A percentile compares a stretch with the other conserved stretches of the same genome.
Evolutionary conservation across 345 rosid genomes (phyloP).

Genomic region (Eucalyptus sp.): DNA sequence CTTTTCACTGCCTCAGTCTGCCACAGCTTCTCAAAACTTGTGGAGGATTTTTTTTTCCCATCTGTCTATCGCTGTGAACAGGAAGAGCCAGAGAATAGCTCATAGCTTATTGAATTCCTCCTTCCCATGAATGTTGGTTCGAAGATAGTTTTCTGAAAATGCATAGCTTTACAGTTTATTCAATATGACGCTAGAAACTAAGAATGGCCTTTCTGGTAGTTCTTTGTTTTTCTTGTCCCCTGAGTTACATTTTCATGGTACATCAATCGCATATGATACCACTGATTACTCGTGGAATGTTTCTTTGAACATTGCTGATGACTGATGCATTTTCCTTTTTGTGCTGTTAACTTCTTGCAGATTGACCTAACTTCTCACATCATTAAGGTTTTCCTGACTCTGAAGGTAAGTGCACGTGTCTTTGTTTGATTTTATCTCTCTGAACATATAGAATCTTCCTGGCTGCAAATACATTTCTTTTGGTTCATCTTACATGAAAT

Average conservation of each 20-base stretch:
- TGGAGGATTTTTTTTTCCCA: background rate
- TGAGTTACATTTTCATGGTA: background rate
- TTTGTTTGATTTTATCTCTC: background rate
- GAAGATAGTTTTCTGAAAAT: background rate
- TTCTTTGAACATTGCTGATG: background rate
- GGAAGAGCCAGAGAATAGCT: background rate
- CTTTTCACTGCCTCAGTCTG: background rate
- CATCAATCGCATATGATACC: background rate
- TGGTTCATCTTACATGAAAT: background rate
- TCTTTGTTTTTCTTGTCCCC: background rate
- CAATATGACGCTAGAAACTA: background rate
- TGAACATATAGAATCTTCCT: background rate
- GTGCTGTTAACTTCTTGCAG: constrained; percentile 26
- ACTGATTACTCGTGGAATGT: background rate
- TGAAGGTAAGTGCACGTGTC: constrained; percentile 44
- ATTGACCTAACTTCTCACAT: constrained; percentile 89
- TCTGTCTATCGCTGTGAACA: background rate
- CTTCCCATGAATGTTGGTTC: background rate
- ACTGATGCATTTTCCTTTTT: background rate
- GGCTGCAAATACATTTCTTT: background rate
- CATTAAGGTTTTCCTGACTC: constrained; percentile 67
- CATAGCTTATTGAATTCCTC: background rate
- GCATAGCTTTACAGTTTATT: background rate
- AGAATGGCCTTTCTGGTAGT: background rate
- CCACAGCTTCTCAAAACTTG: background rate